Evolutionary conservation across 164 flowering plant genomes (phyloP).

Genomic region (Liriodendron chinense): DNA sequence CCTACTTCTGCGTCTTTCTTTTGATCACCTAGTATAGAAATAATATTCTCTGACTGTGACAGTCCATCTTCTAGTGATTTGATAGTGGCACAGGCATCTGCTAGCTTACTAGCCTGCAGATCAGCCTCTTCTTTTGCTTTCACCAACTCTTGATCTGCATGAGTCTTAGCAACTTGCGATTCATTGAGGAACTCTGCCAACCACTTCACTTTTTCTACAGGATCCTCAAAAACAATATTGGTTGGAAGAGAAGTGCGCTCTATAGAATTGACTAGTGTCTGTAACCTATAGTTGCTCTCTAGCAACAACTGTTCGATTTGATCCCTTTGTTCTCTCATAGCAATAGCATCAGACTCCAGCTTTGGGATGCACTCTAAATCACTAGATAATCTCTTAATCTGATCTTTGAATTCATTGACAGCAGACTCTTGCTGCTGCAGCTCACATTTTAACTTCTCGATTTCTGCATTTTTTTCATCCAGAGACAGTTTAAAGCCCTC

Average conservation of each 20-base stretch:
- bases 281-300: conserved; percentile 61
- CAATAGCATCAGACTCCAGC: conserved; percentile 55
- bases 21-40: conserved; percentile 49
- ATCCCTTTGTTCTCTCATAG: conserved; percentile 47
- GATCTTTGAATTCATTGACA: conserved; percentile 43
- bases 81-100: conserved; percentile 40
- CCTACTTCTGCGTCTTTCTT: conserved; percentile 43
- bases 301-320: conserved; percentile 59
- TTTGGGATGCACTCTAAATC: conserved; percentile 47
- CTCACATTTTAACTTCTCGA: conserved; percentile 64
- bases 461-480: conserved; percentile 58
- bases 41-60: conserved; percentile 35
- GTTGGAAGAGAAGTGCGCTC: conserved; percentile 48
- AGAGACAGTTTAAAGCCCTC: conserved; percentile 61
- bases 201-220: conserved; percentile 66
- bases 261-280: conserved; percentile 49
- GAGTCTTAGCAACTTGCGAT: conserved; percentile 35
- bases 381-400: conserved; percentile 40
- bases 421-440: conserved; percentile 50
- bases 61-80: conserved; percentile 58
- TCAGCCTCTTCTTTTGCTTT: conserved; percentile 48
- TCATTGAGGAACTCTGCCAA: conserved; percentile 44
- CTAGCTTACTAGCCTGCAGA: conserved; percentile 38
- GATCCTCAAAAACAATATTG: conserved; percentile 48
- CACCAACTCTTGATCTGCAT: conserved; percentile 48